These are phyloP conservation scores for Canavalia gladiata DNA, from an alignment of 306 rosid genomes.

Conservation along the genomic window DNA sequence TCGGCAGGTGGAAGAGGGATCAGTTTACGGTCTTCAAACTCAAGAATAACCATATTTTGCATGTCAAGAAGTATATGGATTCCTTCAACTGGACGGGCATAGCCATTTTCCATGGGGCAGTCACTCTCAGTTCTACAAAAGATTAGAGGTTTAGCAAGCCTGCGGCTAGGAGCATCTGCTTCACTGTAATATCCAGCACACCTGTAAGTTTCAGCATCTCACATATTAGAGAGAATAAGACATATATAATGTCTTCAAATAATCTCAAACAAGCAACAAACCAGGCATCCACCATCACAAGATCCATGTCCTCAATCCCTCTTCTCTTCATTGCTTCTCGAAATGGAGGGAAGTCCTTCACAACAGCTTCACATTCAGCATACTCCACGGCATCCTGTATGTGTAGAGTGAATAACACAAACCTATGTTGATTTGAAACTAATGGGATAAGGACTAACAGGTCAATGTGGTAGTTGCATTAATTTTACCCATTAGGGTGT, in stretches of 20 bases:
- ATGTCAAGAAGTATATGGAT: constrained; percentile 74
- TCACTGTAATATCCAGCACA: constrained; percentile 77
- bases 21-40: constrained; percentile 76
- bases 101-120: constrained; percentile 84
- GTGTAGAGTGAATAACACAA: constrained; percentile 37
- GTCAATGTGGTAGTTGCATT: not conserved
- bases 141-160: constrained; percentile 79
- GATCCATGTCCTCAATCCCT: constrained; percentile 84
- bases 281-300: constrained; percentile 86
- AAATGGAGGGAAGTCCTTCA: constrained; percentile 76
- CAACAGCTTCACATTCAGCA: constrained; percentile 83
- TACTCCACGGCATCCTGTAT: constrained; percentile 79
- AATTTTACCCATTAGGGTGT: not conserved
- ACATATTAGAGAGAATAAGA: constrained; percentile 15
- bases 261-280: constrained; percentile 43
- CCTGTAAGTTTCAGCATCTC: constrained; percentile 53
- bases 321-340: constrained; percentile 81
- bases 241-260: not conserved
- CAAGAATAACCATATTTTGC: constrained; percentile 76
- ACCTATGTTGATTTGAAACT: constrained; percentile 6
- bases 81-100: constrained; percentile 86
- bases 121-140: constrained; percentile 87
- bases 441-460: not conserved
- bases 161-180: constrained; percentile 77
- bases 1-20: constrained; percentile 80